Conservation (phyloP, 176 grass and related monocot genomes). For the Olyra latifolia region DNA sequence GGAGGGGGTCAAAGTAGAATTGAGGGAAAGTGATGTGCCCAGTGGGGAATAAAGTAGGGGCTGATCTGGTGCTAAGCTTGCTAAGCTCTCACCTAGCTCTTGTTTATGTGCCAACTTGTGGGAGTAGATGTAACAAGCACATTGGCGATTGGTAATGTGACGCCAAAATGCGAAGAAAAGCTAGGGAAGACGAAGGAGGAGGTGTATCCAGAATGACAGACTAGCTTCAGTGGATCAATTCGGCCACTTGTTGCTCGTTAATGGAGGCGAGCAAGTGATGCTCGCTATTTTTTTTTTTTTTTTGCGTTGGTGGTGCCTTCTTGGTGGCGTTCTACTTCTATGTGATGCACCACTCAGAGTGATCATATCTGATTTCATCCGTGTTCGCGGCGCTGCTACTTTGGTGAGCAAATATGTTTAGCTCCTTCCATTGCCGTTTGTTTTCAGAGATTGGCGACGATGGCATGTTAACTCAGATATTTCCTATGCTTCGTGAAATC, state of each 20-base stretch:
- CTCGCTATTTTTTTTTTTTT: conserved; percentile 4
- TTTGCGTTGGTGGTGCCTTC: neutral
- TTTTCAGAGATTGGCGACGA: neutral
- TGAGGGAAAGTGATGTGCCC: conserved; percentile 29
- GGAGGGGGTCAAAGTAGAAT: conserved; percentile 35
- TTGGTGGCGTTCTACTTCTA: neutral
- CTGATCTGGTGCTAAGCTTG: conserved; percentile 16
- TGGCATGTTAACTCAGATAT: neutral
- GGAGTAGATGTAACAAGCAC: conserved; percentile 11
- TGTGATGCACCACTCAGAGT: neutral
- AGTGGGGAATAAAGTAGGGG: conserved; percentile 19
- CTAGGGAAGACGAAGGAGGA: neutral
- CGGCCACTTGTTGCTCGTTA: conserved; percentile 29
- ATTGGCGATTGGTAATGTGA: neutral
- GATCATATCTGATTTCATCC: too few species aligned
- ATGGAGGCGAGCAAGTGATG: conserved; percentile 14
- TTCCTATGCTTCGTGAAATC: neutral
- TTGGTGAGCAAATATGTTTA: conserved; percentile 11
- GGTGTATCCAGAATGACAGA: neutral
- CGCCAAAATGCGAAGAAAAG: neutral
- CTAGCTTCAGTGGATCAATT: neutral
- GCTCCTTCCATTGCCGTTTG: neutral
- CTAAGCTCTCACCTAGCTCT: neutral
- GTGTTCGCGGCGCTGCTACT: neutral
- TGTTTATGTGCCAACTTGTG: conserved; percentile 44